Base-by-base conservation (phyloP, 2,329 filamentous ascomycete species). In the Chaetomium sp. region DNA sequence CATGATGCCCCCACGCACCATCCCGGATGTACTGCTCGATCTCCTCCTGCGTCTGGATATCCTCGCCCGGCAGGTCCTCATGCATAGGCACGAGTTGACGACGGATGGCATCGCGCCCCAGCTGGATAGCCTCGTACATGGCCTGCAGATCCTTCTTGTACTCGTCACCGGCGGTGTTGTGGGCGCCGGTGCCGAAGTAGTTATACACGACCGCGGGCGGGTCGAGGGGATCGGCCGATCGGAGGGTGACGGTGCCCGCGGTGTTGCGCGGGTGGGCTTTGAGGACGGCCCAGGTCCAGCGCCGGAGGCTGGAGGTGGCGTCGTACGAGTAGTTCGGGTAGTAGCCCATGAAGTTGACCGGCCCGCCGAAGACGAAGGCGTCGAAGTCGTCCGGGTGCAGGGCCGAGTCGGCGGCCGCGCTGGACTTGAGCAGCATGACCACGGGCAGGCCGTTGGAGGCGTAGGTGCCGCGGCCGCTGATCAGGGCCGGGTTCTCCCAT, bases 201-300 rank as follows among this genome's bases (percentile, higher is more conserved):
- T 82, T 80, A 72, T 84, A 87, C 49, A 73, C 72, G 61, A 89
- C 86, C 5, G 78, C 67, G 0, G 87, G 86, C 3, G 76, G 72
- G 53, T 88, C 85, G 0, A 80, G 78, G 0, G 86, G 85, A 64
- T 89, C 79, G 0, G 78, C 70, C 0, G 81, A 84, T 12, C 73
- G 73, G 5, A 90, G 77, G 3, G 69, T 76, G 4, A 90, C 85
- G 1, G 76, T 79, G 7, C 87, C 87, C 5, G 78, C 79, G 1
- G 65, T 71, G 58, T 88, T 87, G 52, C 80, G 78, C 0, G 84
- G 78, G 63, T 86, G 84, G 0, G 79, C 77, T 68, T 86, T 85
- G 52, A 89, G 73, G 3, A 79, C 75, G 58, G 69, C 65, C 71
- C 72, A 76, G 12, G 66, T 67, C 69, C 70, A 75, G 65, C 75